Conservation (phyloP, 805 yeast species). For the Barnettozyma siamensis region DNA sequence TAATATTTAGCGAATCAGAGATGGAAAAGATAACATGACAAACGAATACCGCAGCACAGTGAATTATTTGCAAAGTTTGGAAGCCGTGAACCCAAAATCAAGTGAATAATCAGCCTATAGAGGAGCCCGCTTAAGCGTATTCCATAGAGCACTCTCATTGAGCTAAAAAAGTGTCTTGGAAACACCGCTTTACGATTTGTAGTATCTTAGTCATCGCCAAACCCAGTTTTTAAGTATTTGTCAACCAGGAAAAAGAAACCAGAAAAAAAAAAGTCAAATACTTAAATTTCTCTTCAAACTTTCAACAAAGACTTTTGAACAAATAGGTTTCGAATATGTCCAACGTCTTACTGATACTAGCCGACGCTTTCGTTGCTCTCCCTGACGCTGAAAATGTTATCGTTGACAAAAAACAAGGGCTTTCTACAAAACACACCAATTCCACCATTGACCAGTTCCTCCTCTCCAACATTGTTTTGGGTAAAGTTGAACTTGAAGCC, state of each 20-base stretch:
- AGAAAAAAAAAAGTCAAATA: not conserved
- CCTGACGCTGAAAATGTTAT: constrained; percentile 20
- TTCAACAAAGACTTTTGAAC: too few species aligned
- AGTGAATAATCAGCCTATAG: too few species aligned
- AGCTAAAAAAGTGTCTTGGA: too few species aligned
- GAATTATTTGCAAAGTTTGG: too few species aligned
- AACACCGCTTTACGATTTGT: too few species aligned
- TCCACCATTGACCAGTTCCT: constrained; percentile 21
- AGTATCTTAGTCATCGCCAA: too few species aligned
- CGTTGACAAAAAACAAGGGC: constrained; percentile 14
- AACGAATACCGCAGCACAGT: too few species aligned
- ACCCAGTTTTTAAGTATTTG: not conserved
- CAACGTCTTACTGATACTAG: constrained; percentile 21
- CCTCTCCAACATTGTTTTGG: constrained; percentile 22
- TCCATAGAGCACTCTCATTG: too few species aligned
- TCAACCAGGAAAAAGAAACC: not conserved
- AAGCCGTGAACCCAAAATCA: too few species aligned
- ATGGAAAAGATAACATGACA: constrained; percentile 4
- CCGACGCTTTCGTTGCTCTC: constrained; percentile 21
- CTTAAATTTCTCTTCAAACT: too few species aligned
- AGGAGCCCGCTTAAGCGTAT: too few species aligned
- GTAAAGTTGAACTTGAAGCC: constrained; percentile 16
- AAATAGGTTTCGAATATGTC: constrained; percentile 11
- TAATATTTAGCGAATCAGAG: constrained; percentile 2
- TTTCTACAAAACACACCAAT: constrained; percentile 9